Base-by-base conservation (phyloP, 345 rosid genomes). In the Camelina hispida region DNA sequence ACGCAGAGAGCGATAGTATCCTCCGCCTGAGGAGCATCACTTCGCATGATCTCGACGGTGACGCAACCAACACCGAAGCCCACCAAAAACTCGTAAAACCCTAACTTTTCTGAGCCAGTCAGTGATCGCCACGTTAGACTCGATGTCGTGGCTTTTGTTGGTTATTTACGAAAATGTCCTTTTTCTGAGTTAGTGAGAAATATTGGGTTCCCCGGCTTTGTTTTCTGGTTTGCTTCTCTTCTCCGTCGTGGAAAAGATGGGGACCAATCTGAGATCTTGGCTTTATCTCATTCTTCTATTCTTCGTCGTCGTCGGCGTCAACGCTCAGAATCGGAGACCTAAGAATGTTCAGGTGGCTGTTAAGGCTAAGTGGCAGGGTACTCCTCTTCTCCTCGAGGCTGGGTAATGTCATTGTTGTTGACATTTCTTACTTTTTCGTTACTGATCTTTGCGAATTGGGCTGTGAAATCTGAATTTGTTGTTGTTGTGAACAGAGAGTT, bases 351-450 rank as follows among this genome's bases (percentile, higher is more conserved):
- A 95, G 84, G 93, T 87, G 47, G 94, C 96, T 1, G 82, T 95
- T 81, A 85, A 81, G 46, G 97, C 96, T 18, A 95, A 90, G 80
- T 92, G 96, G 98, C 86, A 88, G 61, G 99, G 99, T 66, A 92
- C 98, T 82, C 96, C 99, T 10, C 74, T 95, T 80, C 90, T 95
- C 73, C 81, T 95, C 53, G 99, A 95, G 86, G 98, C 99, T 68
- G 94, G 96, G 98, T 95, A 74, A 67, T 81, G 66, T 28, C 66
- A 69, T n/a, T 17, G 35, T n/a, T 17, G 35, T 57, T 43, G n/a
- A 22, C 47, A 7, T 66, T 10, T 76, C 70, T 57, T 23, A 2
- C 15, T 47, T 64, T 72, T 72, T 68, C 57, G 71, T 62, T 55
- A 47, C 55, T 66, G 14, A 4, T 63, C 30, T 6, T 28, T 63